Evolutionary conservation across 148 eudicot genomes (phyloP).

Genomic region (Persicaria maculosa): DNA sequence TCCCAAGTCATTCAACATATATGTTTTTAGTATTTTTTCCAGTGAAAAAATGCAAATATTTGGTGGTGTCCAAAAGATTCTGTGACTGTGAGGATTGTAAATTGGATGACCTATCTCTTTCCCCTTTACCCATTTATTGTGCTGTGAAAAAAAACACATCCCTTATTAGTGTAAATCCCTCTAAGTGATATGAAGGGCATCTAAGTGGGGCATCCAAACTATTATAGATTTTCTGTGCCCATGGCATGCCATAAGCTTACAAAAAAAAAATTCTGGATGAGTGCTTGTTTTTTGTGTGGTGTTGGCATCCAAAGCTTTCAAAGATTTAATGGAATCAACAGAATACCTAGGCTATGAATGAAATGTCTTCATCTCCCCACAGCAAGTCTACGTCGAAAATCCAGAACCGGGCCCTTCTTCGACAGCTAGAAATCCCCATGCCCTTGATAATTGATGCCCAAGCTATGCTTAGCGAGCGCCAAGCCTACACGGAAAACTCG

Average conservation of each 20-base stretch:
- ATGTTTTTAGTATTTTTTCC: too few relatives aligned
- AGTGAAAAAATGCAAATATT: too few relatives aligned
- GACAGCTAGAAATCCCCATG: neutral
- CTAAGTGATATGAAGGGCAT: neutral
- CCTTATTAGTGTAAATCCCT: neutral
- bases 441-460: too few relatives aligned
- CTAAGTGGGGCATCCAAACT: constrained; percentile 3
- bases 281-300: neutral
- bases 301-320: constrained; percentile 6
- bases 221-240: constrained; percentile 1
- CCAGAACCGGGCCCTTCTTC: neutral
- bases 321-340: neutral
- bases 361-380: neutral
- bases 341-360: constrained; percentile 5
- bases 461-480: too few relatives aligned
- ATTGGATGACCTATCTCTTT: too few relatives aligned
- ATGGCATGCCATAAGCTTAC: neutral
- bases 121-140: neutral
- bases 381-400: neutral
- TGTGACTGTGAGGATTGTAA: too few relatives aligned
- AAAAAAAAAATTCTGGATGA: neutral
- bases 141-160: neutral
- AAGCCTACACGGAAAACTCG: too few relatives aligned
- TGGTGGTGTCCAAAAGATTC: too few relatives aligned
- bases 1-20: neutral